A percentile compares a stretch with the other conserved stretches of the same genome.
Evolutionary conservation across 345 rosid genomes (phyloP).

Genomic region (Eucalyptus leucophloia): DNA sequence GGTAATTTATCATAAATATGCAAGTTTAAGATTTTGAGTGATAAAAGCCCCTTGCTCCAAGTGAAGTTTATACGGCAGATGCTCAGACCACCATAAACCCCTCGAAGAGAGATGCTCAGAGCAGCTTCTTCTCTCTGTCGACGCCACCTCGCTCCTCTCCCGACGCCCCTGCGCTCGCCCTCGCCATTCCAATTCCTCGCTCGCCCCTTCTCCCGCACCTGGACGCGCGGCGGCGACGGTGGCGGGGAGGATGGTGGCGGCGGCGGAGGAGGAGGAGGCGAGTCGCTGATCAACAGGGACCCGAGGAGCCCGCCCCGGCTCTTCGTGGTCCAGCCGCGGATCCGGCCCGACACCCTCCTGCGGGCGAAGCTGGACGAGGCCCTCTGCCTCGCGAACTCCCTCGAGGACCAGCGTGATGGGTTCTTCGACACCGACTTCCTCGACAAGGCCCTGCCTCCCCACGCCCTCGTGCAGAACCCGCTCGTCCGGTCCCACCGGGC

Average conservation of each 20-base stretch:
- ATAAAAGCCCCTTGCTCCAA: neutral
- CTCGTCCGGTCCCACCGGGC: constrained; percentile 40
- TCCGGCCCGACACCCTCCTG: constrained; percentile 45
- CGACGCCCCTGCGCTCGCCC: neutral
- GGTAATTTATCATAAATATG: too few relatives aligned
- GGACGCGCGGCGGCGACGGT: neutral
- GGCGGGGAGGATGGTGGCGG: neutral
- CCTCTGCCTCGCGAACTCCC: constrained; percentile 80
- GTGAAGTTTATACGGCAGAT: neutral
- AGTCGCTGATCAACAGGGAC: constrained; percentile 42
- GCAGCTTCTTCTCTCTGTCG: neutral
- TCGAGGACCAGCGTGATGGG: constrained; percentile 91
- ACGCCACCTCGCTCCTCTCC: neutral
- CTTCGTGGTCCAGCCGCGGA: constrained; percentile 86
- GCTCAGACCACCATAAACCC: neutral
- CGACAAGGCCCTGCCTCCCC: constrained; percentile 66
- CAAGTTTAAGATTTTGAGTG: too few relatives aligned
- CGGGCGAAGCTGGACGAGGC: constrained; percentile 88
- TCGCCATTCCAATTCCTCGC: neutral
- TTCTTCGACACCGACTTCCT: constrained; percentile 55
- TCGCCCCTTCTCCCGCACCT: neutral
- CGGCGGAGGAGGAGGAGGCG: neutral
- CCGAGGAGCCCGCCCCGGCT: constrained; percentile 65
- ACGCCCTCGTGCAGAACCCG: constrained; percentile 81
- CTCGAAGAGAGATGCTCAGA: neutral